Percentiles rank a stretch among this genome's conserved stretches.
These are phyloP conservation scores for Plasmodium chabaudi DNA, from an alignment of 169 alveolate species.

Conservation along the genomic window DNA sequence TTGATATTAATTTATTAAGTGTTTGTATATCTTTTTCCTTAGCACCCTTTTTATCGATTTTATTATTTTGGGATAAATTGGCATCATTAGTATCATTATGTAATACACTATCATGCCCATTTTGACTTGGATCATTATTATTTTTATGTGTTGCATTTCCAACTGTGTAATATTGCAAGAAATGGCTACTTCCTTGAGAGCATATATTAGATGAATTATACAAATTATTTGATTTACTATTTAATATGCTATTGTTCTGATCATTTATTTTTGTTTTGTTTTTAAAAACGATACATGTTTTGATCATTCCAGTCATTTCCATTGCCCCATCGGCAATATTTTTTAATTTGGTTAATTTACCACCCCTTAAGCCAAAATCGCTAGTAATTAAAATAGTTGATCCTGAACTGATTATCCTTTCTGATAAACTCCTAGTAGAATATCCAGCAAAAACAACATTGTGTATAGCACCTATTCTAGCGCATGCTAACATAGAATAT, in stretches of 20 bases:
- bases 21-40: slow-evolving; percentile 12
- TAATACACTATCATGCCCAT: neutral
- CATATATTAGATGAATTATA: slow-evolving; percentile 14
- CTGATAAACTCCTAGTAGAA: slow-evolving; percentile 94
- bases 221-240: slow-evolving; percentile 2
- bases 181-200: neutral
- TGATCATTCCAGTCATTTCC: slow-evolving; percentile 79
- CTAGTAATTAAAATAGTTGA: slow-evolving; percentile 91
- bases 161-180: no score
- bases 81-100: neutral
- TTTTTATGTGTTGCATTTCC: neutral
- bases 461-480: slow-evolving; percentile 98
- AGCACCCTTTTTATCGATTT: neutral
- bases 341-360: slow-evolving; percentile 88
- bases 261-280: slow-evolving; percentile 75
- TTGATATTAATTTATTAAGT: slow-evolving; percentile 15
- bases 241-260: no score
- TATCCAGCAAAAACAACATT: slow-evolving; percentile 98
- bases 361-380: slow-evolving; percentile 93
- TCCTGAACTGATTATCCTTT: slow-evolving; percentile 92
- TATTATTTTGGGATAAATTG: neutral
- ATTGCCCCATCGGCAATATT: slow-evolving; percentile 91
- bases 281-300: slow-evolving; percentile 87
- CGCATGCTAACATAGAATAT: slow-evolving; percentile 96
- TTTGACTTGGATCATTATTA: neutral